phyloP scores from a whole-genome alignment of 139 green algal species.

The Tetradesmus obliquus region DNA sequence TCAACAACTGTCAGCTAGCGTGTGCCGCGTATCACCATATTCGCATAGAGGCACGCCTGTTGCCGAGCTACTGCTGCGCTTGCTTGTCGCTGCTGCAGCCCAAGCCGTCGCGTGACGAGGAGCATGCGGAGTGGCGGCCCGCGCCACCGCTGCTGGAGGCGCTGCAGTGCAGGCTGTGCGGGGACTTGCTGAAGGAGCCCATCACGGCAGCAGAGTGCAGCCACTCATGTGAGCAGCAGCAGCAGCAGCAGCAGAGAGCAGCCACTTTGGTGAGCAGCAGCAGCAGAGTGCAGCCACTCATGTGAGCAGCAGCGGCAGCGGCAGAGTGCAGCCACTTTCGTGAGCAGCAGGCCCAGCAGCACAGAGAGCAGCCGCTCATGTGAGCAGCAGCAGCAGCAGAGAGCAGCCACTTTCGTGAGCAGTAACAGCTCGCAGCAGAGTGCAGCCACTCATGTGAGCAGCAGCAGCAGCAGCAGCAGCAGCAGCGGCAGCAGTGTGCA shows the following conservation, averaged over 20 bases:
- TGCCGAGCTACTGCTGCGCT: neutral
- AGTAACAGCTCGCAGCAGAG: slow-evolving; percentile 19
- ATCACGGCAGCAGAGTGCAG: slow-evolving; percentile 54
- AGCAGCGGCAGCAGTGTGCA: neutral
- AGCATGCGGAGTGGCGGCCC: slow-evolving; percentile 48
- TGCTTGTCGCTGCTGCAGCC: slow-evolving; percentile 42
- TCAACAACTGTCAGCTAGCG: too few species aligned
- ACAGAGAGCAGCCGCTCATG: neutral
- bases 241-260: neutral
- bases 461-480: neutral
- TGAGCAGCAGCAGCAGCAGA: neutral
- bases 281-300: slow-evolving; percentile 52
- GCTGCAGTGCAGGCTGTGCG: slow-evolving; percentile 51
- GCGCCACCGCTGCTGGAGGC: slow-evolving; percentile 25
- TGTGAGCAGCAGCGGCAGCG: slow-evolving; percentile 36
- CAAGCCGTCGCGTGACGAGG: slow-evolving; percentile 29
- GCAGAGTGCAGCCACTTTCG: neutral
- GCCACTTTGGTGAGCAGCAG: neutral
- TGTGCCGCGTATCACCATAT: too few species aligned
- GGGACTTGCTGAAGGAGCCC: slow-evolving; percentile 52
- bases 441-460: slow-evolving; percentile 57
- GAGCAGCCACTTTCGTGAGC: neutral
- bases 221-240: slow-evolving; percentile 50
- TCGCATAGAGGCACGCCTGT: too few species aligned
- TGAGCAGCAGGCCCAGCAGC: neutral